Percentiles rank a stretch among this genome's conserved stretches.
phyloP scores from a whole-genome alignment of 1,284 basidiomycete genomes.

The Sphagnurus paluster region DNA sequence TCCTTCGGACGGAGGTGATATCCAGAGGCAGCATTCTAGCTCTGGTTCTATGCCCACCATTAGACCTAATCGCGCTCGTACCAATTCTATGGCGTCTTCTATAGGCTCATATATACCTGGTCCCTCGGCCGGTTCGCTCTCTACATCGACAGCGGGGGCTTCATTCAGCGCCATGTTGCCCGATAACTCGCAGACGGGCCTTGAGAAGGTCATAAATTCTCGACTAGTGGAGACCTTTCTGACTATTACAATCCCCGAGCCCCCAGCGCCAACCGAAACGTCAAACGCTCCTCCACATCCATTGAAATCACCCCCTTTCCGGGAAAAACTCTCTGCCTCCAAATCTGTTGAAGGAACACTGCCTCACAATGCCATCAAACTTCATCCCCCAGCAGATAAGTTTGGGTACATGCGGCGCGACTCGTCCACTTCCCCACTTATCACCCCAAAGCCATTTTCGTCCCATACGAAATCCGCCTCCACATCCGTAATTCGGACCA shows the following conservation, averaged over 20 bases:
- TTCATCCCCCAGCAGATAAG: slow-evolving; percentile 16
- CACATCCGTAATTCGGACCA: slow-evolving; percentile 11
- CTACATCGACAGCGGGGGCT: slow-evolving; percentile 17
- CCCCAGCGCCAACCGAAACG: slow-evolving; percentile 22
- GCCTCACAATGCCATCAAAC: slow-evolving; percentile 15
- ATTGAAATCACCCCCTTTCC: slow-evolving; percentile 10
- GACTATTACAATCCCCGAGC: slow-evolving; percentile 45
- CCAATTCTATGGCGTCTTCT: slow-evolving; percentile 52
- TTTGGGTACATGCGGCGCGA: slow-evolving; percentile 15
- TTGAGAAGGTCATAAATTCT: slow-evolving; percentile 71
- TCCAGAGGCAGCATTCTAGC: slow-evolving; percentile 21
- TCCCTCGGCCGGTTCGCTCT: slow-evolving; percentile 6
- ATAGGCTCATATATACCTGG: slow-evolving; percentile 27
- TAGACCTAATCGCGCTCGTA: slow-evolving; percentile 45
- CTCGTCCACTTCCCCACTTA: slow-evolving; percentile 1
- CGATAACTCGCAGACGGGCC: slow-evolving; percentile 62
- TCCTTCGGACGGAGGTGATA: slow-evolving; percentile 29
- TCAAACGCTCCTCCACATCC: slow-evolving; percentile 14
- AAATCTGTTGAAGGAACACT: slow-evolving; percentile 10
- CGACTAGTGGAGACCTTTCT: slow-evolving; percentile 81
- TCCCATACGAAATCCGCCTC: slow-evolving; percentile 21
- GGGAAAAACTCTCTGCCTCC: slow-evolving; percentile 7
- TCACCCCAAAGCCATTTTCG: slow-evolving; percentile 6
- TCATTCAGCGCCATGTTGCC: slow-evolving; percentile 37
- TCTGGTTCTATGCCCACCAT: slow-evolving; percentile 30